Percentiles rank a stretch among this genome's conserved stretches.
Conservation (phyloP, 148 eudicot genomes). For the Arctostaphylos glauca region DNA sequence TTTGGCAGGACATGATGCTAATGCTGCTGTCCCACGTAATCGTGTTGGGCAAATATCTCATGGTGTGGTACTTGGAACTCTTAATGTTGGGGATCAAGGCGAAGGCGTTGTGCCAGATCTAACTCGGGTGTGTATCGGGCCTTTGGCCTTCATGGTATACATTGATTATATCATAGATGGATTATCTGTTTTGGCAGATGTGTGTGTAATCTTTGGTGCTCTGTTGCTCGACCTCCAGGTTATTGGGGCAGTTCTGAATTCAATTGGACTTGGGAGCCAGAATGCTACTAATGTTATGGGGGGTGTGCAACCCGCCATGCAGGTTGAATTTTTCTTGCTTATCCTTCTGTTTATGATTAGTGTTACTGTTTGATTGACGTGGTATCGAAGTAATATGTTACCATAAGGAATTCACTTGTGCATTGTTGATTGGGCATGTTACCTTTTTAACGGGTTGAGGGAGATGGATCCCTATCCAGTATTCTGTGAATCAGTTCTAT, state of each 20-base stretch:
- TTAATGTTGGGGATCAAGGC: constrained; percentile 76
- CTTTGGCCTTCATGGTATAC: neutral
- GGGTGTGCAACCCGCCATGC: constrained; percentile 34
- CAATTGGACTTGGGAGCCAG: constrained; percentile 68
- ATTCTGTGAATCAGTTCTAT: neutral
- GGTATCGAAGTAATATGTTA: neutral
- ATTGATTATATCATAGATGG: neutral
- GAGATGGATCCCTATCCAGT: neutral
- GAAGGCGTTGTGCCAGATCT: constrained; percentile 69
- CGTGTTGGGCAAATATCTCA: constrained; percentile 82
- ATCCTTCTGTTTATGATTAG: neutral
- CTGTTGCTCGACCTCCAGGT: constrained; percentile 41
- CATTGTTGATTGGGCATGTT: constrained; percentile 1
- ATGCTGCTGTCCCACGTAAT: constrained; percentile 53
- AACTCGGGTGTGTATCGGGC: constrained; percentile 52
- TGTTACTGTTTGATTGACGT: neutral
- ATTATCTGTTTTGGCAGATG: neutral
- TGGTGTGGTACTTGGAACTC: constrained; percentile 80
- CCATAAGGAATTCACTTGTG: neutral
- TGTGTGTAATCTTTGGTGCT: neutral
- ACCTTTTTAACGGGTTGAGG: neutral
- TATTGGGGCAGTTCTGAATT: constrained; percentile 87
- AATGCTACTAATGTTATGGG: constrained; percentile 31
- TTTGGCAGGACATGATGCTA: constrained; percentile 56
- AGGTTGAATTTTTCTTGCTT: constrained; percentile 21